Evolutionary conservation across 2,329 filamentous ascomycete genomes (phyloP).

Genomic region (Trichoderma gracile): DNA sequence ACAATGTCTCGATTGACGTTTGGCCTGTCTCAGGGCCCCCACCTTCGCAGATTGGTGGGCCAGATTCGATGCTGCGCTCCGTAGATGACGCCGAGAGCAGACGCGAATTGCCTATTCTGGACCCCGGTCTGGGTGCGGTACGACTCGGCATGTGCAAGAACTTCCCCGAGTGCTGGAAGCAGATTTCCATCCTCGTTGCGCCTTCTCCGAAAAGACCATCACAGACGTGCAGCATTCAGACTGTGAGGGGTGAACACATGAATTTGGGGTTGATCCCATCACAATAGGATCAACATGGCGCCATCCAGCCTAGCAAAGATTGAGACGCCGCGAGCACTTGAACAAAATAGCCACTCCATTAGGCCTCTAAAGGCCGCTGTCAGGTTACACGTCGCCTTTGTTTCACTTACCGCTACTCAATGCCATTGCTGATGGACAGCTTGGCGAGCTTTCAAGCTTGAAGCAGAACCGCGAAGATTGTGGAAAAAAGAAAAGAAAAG

Average conservation of each 20-base stretch:
- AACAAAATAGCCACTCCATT: not conserved
- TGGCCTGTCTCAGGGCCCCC: not conserved
- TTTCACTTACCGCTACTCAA: not conserved
- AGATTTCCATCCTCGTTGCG: not conserved
- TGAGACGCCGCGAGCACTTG: not conserved
- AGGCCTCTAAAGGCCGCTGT: not conserved
- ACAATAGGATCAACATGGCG: not conserved
- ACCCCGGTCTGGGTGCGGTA: not conserved
- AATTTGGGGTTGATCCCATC: not conserved
- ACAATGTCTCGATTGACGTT: conserved; percentile 1
- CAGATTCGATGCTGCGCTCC: conserved; percentile 17
- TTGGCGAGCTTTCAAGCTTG: not conserved
- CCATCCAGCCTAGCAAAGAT: not conserved
- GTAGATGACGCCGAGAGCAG: conserved; percentile 18
- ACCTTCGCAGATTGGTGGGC: conserved; percentile 3
- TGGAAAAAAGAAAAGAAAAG: too few relatives aligned
- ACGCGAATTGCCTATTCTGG: conserved; percentile 16
- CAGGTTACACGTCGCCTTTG: not conserved
- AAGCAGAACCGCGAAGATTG: not conserved
- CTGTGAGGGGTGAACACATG: not conserved
- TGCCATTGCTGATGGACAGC: not conserved
- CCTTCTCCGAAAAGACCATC: not conserved
- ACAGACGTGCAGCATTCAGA: not conserved
- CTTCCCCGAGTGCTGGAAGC: not conserved
- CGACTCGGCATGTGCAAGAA: not conserved